Base-by-base conservation (phyloP, 2,329 filamentous ascomycete genomes). In the Fusarium bulbicola region DNA sequence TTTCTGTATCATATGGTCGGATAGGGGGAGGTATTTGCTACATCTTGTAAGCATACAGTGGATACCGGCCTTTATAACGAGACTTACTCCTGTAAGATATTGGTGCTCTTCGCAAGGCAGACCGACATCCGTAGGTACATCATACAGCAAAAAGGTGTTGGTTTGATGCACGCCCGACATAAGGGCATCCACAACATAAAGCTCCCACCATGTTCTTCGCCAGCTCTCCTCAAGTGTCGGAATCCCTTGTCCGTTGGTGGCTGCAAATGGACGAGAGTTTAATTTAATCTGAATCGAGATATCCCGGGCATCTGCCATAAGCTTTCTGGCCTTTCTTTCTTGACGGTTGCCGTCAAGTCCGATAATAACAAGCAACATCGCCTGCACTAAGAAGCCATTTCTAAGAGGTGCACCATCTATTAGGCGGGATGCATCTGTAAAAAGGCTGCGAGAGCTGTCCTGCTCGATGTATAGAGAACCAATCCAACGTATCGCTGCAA, bases 141-240 rank as follows among this genome's bases (percentile, higher is more conserved):
- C 36, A 18, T 50, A 47, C 43, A 63, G 12, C 7, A n/a, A 18
- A 43, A 63, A 63, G 8, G 10, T 62, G 57, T 62, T 34, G 5
- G 57, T 62, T 61, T 49, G 61, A 50, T 63, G 61, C 16, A 63
- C 61, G 21, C 61, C 61, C 2, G 61, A 63, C 37, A 50, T 50
- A 13, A 63, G 57, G 14, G 43, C 61, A 37, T 63, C 61, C 15
- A 63, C 61, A 13, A 63, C 37, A 12, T 63, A 63, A 10, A 63
- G 61, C 43, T 63, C 61, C 61, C 61, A 63, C 61, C 61, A 63
- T 7, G 61, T 63, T 15, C 61, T 43, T 59, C 61, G 30, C 61
- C 61, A 63, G 18, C 61, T 62, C 57, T 63, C 61, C 24, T 63
- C 61, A n/a, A 63, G 9, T 10, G 37, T 30, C 4, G 24, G 43